Evolutionary conservation across 257 asterid species (phyloP), one percentile per base, ranked within the genome.

Genomic region (Galeopsis tetrahit): DNA sequence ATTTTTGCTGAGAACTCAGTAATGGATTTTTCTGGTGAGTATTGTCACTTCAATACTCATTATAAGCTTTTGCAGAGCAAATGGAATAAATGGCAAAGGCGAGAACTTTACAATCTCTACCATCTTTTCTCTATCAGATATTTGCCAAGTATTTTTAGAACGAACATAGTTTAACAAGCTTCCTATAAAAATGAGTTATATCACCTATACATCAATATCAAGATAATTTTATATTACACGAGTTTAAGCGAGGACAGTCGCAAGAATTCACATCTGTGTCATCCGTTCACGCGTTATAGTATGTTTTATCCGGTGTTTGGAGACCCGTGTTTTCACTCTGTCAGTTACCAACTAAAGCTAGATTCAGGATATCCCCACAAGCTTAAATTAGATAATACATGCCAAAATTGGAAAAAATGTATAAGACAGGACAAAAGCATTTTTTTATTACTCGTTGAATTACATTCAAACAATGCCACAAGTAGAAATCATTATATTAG

Each of bases 291-390:
- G 49, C 14, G 3, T 14, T 62, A 62, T 13, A 49, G 46, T 5
- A 4, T 33, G 39, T 59, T 70, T 59, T 44, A 48, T 59, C 11
- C 5, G 64, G 10, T 31, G 2, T 32, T 32, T 17, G 5, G 53
- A 44, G 21, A 2, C 51, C 15, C 52, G 2, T 57, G 28, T 11
- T 68, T 53, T 36, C 53, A 68, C 28, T 15, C 53, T 39, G 55
- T 4, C 10, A 53, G 35, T 44, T 21, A 55, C 65, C 61, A 68
- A 52, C 49, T 36, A 15, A 36, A 9, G 60, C 63, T 17, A 48
- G 57, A 68, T 35, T 7, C 49, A 32, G 68, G 39, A 43, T 65
- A 31, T 65, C 10, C 56, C 55, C 36, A 43, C 31, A 43, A 65
- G 31, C 58, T 6, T 67, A 34, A 40, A 44, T 6, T 39, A 55